These are phyloP conservation scores for Trichocladium uniseriatum DNA, from an alignment of 495 filamentous ascomycete species.

Conservation along the genomic window DNA sequence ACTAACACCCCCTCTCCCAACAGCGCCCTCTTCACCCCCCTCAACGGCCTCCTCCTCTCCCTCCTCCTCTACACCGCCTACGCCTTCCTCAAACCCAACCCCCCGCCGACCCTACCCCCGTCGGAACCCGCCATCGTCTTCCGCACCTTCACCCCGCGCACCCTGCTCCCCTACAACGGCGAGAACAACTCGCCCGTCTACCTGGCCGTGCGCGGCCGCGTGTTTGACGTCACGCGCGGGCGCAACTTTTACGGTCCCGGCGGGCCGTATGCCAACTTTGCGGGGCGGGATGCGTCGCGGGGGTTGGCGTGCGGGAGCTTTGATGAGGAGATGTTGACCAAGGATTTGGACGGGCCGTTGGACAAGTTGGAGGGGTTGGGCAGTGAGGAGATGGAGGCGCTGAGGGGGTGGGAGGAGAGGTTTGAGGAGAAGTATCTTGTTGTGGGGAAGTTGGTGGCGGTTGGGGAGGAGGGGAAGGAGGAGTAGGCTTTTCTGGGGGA, in stretches of 20 bases:
- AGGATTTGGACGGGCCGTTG: constrained; percentile 77
- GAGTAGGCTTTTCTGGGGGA: not conserved
- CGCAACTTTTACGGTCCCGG: constrained; percentile 90
- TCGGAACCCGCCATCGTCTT: constrained; percentile 70
- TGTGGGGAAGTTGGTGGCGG: constrained; percentile 73
- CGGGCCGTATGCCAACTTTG: constrained; percentile 89
- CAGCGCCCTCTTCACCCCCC: constrained; percentile 59
- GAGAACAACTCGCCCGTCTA: constrained; percentile 63
- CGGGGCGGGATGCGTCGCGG: constrained; percentile 84
- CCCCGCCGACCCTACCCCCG: constrained; percentile 36
- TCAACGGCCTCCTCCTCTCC: constrained; percentile 66
- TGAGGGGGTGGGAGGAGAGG: constrained; percentile 84
- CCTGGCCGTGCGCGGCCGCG: constrained; percentile 70
- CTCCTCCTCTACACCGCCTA: constrained; percentile 63
- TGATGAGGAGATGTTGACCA: constrained; percentile 92
- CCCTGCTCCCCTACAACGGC: constrained; percentile 83
- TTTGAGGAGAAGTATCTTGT: constrained; percentile 92
- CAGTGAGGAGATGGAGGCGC: constrained; percentile 67
- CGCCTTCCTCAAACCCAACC: constrained; percentile 57
- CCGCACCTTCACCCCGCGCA: constrained; percentile 80
- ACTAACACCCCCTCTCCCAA: constrained; percentile 24
- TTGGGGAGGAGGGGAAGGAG: constrained; percentile 28
- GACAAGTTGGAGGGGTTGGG: constrained; percentile 71
- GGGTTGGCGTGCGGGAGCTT: constrained; percentile 89
- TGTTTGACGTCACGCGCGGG: constrained; percentile 81